These are phyloP conservation scores for Coemansia sp. DNA, from an alignment of 192 early-diverging fungal genomes.

Conservation along the genomic window DNA sequence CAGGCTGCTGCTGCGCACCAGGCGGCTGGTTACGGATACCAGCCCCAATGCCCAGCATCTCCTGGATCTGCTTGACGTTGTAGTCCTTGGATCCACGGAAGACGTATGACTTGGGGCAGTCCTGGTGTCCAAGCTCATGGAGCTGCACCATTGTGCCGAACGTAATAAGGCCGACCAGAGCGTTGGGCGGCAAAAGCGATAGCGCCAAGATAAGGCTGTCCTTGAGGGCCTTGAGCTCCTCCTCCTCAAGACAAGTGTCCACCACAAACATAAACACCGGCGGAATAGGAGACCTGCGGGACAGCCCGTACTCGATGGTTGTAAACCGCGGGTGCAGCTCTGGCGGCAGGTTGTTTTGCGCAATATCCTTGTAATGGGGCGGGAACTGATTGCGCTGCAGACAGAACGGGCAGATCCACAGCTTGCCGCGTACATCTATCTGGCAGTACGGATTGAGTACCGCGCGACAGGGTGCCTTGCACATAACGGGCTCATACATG, in stretches of 20 bases:
- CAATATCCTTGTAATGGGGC: constrained; percentile 96
- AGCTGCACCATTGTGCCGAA: constrained; percentile 99
- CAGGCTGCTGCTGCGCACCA: constrained; percentile 13
- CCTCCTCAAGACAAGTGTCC: constrained; percentile 94
- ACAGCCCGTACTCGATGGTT: constrained; percentile 94
- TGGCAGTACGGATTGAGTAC: constrained; percentile 98
- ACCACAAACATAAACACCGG: constrained; percentile 97
- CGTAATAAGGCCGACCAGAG: constrained; percentile 94
- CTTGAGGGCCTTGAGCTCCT: constrained; percentile 94
- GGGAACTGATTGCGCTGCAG: constrained; percentile 96
- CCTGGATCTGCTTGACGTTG: constrained; percentile 90
- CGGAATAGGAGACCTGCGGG: constrained; percentile 80
- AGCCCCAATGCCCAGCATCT: constrained; percentile 87
- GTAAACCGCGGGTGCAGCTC: constrained; percentile 90
- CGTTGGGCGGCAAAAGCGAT: constrained; percentile 87
- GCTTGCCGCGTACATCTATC: constrained; percentile 91
- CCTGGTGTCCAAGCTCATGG: constrained; percentile 92
- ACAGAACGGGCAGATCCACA: constrained; percentile 99
- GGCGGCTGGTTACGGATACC: constrained; percentile 46
- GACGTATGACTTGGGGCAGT: constrained; percentile 97
- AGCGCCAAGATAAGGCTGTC: constrained; percentile 88
- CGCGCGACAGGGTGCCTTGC: constrained; percentile 91
- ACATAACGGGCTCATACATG: constrained; percentile 96
- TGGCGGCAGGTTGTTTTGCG: constrained; percentile 85
- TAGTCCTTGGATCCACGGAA: constrained; percentile 98